A percentile compares a stretch with the other conserved stretches of the same genome.
Conservation (phyloP, 768 basidiomycete species). For the Naganishia onofrii region DNA sequence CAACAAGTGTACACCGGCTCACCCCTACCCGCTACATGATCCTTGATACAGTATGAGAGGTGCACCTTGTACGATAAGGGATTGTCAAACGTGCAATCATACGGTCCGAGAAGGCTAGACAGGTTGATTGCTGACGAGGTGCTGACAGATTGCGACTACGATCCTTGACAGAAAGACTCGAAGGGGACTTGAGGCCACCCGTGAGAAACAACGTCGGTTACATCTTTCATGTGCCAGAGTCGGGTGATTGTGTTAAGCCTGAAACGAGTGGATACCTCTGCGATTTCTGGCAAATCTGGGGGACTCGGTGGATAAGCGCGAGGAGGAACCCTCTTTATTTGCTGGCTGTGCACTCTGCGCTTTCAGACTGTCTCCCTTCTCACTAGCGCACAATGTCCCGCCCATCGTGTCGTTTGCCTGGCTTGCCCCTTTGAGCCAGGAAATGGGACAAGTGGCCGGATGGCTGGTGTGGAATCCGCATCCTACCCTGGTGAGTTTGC, state of each 20-base stretch:
- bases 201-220: not conserved
- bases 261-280: not conserved
- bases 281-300: not conserved
- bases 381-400: not conserved
- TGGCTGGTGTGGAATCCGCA: conserved; percentile 8
- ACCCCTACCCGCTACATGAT: no score
- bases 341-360: not conserved
- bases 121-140: no score
- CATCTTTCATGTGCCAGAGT: conserved; percentile 2
- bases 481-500: not conserved
- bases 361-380: not conserved
- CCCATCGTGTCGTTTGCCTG: not conserved
- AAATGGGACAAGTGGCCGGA: not conserved
- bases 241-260: conserved; percentile 3
- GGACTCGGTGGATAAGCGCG: not conserved
- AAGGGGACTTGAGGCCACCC: not conserved
- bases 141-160: no score
- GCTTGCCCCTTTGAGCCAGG: conserved; percentile 19
- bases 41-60: no score
- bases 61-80: no score
- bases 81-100: no score
- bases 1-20: no score
- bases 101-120: no score
- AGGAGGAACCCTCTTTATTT: not conserved
- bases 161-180: no score